These are phyloP conservation scores for Coemansia brasiliensis DNA, from an alignment of 192 early-diverging fungal species.

Conservation along the genomic window DNA sequence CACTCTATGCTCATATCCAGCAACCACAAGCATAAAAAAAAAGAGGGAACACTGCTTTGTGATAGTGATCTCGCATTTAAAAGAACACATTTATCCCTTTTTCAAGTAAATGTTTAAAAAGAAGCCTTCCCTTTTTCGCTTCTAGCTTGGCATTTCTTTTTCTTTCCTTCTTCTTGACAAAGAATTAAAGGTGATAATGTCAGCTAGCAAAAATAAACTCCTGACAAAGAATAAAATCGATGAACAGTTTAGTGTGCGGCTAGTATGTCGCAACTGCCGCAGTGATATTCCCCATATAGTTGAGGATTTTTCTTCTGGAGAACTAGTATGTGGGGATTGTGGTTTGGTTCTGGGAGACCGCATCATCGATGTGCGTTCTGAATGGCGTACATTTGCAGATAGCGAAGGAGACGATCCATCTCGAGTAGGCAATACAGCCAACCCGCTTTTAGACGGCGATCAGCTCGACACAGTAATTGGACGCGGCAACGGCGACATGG, in stretches of 20 bases:
- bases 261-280: slow-evolving; percentile 73
- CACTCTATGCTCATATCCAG: slow-evolving; percentile 53
- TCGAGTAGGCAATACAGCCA: slow-evolving; percentile 19
- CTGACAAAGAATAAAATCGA: background rate
- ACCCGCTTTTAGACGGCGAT: slow-evolving; percentile 19
- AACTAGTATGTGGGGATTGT: slow-evolving; percentile 90
- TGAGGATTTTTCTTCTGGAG: slow-evolving; percentile 88
- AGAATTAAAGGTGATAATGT: too few species aligned
- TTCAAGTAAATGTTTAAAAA: too few species aligned
- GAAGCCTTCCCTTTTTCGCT: too few species aligned
- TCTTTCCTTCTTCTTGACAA: background rate
- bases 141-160: too few species aligned
- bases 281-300: slow-evolving; percentile 80
- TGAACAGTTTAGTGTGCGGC: slow-evolving; percentile 3
- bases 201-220: too few species aligned
- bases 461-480: slow-evolving; percentile 61
- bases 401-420: slow-evolving; percentile 27
- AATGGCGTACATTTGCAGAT: slow-evolving; percentile 71
- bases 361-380: slow-evolving; percentile 91
- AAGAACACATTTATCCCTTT: too few species aligned
- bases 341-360: slow-evolving; percentile 86
- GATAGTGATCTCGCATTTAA: too few species aligned
- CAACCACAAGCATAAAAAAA: too few species aligned
- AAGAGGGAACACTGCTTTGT: too few species aligned
- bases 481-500: slow-evolving; percentile 66